Evolutionary conservation across 768 basidiomycete genomes (phyloP).

Genomic region (Tephrocybe sp.): DNA sequence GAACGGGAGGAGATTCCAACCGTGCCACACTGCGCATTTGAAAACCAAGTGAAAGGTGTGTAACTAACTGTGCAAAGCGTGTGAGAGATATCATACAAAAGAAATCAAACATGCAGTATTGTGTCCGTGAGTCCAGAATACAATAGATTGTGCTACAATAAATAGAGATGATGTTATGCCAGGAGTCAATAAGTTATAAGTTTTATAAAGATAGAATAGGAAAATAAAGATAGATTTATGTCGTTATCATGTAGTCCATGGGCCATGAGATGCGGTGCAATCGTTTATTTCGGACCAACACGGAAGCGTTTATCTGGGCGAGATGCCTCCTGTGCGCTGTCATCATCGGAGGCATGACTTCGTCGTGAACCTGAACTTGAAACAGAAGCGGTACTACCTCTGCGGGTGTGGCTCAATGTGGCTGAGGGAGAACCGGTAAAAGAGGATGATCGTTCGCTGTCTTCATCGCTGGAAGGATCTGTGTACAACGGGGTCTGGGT

Average conservation of each 20-base stretch:
- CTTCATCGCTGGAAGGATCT: constrained; percentile 47
- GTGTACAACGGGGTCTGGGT: constrained; percentile 29
- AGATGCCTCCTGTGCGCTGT: constrained; percentile 22
- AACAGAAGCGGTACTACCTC: constrained; percentile 39
- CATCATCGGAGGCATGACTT: constrained; percentile 38
- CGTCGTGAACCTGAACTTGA: constrained; percentile 41
- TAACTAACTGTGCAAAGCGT: neutral
- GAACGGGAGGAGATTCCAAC: neutral
- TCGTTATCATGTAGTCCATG: neutral
- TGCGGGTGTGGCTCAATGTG: constrained; percentile 5
- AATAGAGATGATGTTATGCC: no score
- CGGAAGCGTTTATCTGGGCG: constrained; percentile 35
- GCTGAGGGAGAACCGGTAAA: constrained; percentile 18
- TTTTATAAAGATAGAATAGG: constrained; percentile 13
- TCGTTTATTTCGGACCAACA: constrained; percentile 16
- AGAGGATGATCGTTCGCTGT: constrained; percentile 32
- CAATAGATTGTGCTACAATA: no score
- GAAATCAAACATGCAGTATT: no score
- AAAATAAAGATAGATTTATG: constrained; percentile 4
- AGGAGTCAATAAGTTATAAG: no score
- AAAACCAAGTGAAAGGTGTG: neutral
- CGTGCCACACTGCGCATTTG: neutral
- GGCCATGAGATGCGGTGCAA: neutral
- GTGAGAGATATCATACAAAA: no score
- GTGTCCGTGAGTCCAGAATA: no score